Evolutionary conservation across 1,284 basidiomycete species (phyloP), one percentile per base, ranked within the genome.

Genomic region (Rhodofomes roseus): DNA sequence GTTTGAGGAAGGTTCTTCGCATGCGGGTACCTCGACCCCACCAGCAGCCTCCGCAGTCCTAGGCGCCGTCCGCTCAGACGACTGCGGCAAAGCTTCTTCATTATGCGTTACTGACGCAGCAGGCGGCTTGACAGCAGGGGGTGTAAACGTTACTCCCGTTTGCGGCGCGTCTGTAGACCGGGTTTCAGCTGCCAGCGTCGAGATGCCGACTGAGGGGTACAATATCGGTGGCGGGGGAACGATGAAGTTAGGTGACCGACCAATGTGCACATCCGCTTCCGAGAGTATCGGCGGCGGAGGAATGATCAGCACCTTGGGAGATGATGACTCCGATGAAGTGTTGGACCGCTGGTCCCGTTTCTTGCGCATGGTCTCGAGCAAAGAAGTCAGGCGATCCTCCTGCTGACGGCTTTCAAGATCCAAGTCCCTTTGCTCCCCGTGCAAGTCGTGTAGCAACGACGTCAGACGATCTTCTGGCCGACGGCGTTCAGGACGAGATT

Each of bases 231-330:
- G 65, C 5, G 66, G 66, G 0, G 66, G 66, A 0, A 62, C 62
- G 3, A 64, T 53, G 23, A 64, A 62, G 7, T 57, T 23, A 8
- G 56, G 34, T n/a, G 18, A 46, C 43, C 3, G 55, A 20, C 6
- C 50, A n/a, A 31, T 69, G 51, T 6, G 73, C 56, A 36, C 73
- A 67, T 57, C 72, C 8, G 29, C 9, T 20, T 36, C 31, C 31
- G 34, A 75, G 43, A 77, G 68, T 53, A 76, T 73, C 40, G 77
- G 76, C 23, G 76, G 75, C 4, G 74, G 74, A 18, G 76, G 76
- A 56, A 76, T 67, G 9, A 48, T 29, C 16, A 12, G 37, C 7
- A 39, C 4, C 37, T 39, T 18, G 12, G 3, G 37, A 6, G 37
- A 6, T 14, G 37, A 39, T 4, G 37, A 16, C 37, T 12, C 37